phyloP scores from a whole-genome alignment of 2,329 filamentous ascomycete genomes.

The Aspergillus terreus region DNA sequence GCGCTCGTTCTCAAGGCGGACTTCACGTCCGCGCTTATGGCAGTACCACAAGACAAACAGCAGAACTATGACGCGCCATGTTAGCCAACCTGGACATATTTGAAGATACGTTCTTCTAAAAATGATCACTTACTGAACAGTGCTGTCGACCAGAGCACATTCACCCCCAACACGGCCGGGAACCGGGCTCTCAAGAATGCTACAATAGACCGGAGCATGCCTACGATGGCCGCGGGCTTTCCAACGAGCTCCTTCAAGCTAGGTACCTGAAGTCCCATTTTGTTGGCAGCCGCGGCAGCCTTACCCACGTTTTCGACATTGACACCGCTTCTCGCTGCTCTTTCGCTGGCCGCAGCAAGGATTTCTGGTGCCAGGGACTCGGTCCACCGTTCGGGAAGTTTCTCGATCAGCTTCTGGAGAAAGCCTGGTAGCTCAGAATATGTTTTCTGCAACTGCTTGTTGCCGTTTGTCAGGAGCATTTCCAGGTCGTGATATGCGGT shows the following conservation, averaged over 20 bases:
- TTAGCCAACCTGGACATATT: background rate
- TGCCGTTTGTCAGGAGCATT: slow-evolving; percentile 60
- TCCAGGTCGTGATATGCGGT: slow-evolving; percentile 91
- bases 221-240: slow-evolving; percentile 80
- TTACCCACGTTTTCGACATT: slow-evolving; percentile 50
- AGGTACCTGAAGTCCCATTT: slow-evolving; percentile 63
- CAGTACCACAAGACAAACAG: slow-evolving; percentile 98
- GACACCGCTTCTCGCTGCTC: slow-evolving; percentile 57
- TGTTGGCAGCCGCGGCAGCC: slow-evolving; percentile 58
- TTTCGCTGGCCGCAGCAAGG: slow-evolving; percentile 72
- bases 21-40: slow-evolving; percentile 88
- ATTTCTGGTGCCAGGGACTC: slow-evolving; percentile 74
- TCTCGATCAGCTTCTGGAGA: slow-evolving; percentile 80
- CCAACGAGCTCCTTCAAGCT: slow-evolving; percentile 76
- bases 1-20: slow-evolving; percentile 65
- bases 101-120: background rate
- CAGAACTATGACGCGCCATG: slow-evolving; percentile 56
- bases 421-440: slow-evolving; percentile 68
- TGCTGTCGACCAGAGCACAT: slow-evolving; percentile 84
- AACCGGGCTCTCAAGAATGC: slow-evolving; percentile 82
- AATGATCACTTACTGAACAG: slow-evolving; percentile 68
- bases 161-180: slow-evolving; percentile 87
- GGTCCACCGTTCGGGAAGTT: slow-evolving; percentile 77
- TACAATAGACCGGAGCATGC: slow-evolving; percentile 84
- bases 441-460: slow-evolving; percentile 60